A percentile compares a stretch with the other conserved stretches of the same genome.
phyloP scores from a whole-genome alignment of 2,329 filamentous ascomycete species.

The Aspergillus bombycis region DNA sequence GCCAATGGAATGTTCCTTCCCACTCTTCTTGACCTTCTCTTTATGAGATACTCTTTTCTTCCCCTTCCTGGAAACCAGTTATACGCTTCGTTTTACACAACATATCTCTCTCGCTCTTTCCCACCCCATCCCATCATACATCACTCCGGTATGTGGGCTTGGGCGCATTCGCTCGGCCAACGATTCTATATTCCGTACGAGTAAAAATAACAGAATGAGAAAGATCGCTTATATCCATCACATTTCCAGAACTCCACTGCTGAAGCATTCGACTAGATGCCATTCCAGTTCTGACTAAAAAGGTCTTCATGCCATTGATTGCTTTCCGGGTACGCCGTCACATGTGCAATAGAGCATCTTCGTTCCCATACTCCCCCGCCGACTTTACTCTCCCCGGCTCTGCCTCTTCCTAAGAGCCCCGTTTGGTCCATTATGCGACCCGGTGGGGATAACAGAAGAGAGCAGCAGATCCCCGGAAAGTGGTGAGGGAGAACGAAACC shows the following conservation, averaged over 20 bases:
- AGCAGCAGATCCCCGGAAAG: background rate
- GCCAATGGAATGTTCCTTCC: background rate
- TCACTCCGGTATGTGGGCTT: background rate
- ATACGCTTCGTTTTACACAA: background rate
- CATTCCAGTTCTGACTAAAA: conserved; percentile 2
- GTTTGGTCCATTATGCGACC: background rate
- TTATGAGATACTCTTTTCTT: background rate
- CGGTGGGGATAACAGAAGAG: background rate
- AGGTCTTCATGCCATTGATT: conserved; percentile 21
- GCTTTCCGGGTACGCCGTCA: conserved; percentile 31
- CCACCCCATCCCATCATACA: background rate
- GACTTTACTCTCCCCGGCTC: background rate
- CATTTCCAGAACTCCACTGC: conserved; percentile 24
- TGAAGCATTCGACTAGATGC: conserved; percentile 15
- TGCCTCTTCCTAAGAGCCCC: background rate
- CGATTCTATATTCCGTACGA: conserved; percentile 21
- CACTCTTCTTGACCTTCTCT: background rate
- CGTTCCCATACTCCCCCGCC: background rate
- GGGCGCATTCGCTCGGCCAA: conserved; percentile 10
- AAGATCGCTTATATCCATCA: conserved; percentile 17
- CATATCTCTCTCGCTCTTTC: too few species aligned
- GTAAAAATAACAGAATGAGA: conserved; percentile 14
- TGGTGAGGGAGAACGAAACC: conserved; percentile 3
- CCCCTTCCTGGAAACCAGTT: too few species aligned
- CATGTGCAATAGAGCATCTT: conserved; percentile 22